phyloP scores from a whole-genome alignment of 2,329 filamentous ascomycete species.

The Xylaria sp. region DNA sequence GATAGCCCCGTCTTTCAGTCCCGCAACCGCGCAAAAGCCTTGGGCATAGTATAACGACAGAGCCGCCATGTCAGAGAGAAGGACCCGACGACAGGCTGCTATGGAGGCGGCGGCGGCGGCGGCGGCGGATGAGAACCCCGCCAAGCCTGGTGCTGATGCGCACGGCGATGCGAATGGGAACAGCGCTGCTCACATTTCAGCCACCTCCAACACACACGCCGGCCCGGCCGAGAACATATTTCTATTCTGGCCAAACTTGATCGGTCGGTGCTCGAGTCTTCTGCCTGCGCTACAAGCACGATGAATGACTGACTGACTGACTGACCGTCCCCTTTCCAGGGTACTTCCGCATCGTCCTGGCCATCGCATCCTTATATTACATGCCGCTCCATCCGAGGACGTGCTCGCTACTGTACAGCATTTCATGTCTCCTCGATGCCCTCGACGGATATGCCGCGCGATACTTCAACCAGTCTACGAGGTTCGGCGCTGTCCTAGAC shows the following conservation, averaged over 20 bases:
- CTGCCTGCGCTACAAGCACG: neutral
- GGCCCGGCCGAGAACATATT: constrained; percentile 74
- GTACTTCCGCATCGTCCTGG: constrained; percentile 78
- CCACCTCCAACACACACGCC: constrained; percentile 42
- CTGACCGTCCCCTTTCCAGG: constrained; percentile 52
- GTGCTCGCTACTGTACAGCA: constrained; percentile 86
- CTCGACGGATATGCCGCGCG: constrained; percentile 94
- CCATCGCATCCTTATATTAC: constrained; percentile 93
- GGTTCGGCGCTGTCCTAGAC: constrained; percentile 94
- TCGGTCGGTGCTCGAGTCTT: constrained; percentile 60
- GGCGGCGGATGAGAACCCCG: constrained; percentile 34
- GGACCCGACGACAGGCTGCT: constrained; percentile 39
- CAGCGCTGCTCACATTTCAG: constrained; percentile 41
- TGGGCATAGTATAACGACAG: neutral
- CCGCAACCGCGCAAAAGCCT: neutral
- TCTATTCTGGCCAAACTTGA: constrained; percentile 80
- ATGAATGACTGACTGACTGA: constrained; percentile 20
- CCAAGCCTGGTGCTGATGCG: constrained; percentile 20
- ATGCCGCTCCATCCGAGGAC: constrained; percentile 99
- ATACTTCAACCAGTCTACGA: constrained; percentile 86
- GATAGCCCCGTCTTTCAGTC: neutral
- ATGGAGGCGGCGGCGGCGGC: constrained; percentile 35
- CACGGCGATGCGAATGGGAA: constrained; percentile 51
- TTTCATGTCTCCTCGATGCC: constrained; percentile 94
- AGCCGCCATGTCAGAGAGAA: constrained; percentile 37